A percentile compares a stretch with the other conserved stretches of the same genome.
phyloP scores from a whole-genome alignment of 176 grass and related monocot species.

The Avena insularis region DNA sequence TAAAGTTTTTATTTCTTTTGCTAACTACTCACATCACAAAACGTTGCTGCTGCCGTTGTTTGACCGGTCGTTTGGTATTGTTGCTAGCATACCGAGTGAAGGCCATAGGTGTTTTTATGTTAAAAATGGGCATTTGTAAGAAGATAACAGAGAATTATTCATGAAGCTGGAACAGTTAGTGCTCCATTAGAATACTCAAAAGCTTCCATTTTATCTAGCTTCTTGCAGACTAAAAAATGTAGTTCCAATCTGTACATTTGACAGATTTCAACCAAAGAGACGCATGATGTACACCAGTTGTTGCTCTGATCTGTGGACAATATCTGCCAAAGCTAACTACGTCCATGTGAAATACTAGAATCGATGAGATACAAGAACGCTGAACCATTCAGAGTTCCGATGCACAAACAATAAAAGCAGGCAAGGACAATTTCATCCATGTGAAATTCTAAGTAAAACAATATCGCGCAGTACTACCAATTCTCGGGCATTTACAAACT shows the following conservation, averaged over 20 bases:
- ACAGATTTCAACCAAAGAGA: background rate
- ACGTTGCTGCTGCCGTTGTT: background rate
- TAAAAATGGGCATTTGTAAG: background rate
- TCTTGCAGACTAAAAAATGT: background rate
- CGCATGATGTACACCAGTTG: background rate
- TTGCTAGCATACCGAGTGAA: background rate
- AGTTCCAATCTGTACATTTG: background rate
- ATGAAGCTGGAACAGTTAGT: background rate
- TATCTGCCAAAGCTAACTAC: background rate
- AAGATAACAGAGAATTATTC: background rate
- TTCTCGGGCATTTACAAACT: background rate
- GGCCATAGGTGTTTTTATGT: background rate
- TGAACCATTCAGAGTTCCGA: background rate
- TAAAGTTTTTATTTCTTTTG: background rate
- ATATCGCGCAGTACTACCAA: background rate
- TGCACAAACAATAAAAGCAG: background rate
- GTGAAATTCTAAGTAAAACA: background rate
- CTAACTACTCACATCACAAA: background rate
- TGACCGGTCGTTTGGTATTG: background rate
- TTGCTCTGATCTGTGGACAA: background rate
- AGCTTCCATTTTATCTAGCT: background rate
- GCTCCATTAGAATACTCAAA: background rate
- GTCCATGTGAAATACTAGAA: background rate
- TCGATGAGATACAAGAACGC: background rate
- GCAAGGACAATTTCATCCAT: background rate